Base-by-base conservation (phyloP, 139 green algal species). In the Diplosphaera chodatii region DNA sequence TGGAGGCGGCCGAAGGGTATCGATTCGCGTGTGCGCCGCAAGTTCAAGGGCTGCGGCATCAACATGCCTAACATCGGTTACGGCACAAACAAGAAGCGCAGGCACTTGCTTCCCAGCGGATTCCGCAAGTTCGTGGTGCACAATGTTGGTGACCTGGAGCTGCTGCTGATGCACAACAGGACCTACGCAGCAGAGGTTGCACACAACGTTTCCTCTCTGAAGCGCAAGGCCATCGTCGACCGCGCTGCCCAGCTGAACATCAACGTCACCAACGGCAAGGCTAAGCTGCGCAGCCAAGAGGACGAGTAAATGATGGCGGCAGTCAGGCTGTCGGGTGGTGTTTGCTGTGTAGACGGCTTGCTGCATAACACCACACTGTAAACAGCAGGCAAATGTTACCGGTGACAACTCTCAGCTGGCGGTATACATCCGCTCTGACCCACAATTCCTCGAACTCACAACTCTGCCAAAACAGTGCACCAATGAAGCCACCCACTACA, bases 161-260 rank as follows among this genome's bases (percentile, higher is more conserved):
- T 99, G 73, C 86, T 99, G 34, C 77, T 99, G 80, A 98, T 99
- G 94, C 94, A 98, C 91, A 99, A 98, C 94, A 88, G 85, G 72
- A 91, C 83, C 72, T 98, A 91, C 79, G 88, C 81, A 63, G 93
- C 80, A 55, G 93, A 98, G 87, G 89, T 99, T 69, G 94, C 94
- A n/a, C 90, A 97, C 87, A 92, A 95, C 80, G 94, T 99, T 68
- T 93, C 84, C 29, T 88, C 92, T 40, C 82, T 90, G 55, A 98
- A 99, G 88, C 85, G 94, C 65, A 97, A 96, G 84, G 83, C 86
- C 27, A 98, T 99, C 77, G 92, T 98, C 25, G 91, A 98, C 88
- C 87, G 94, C 32, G 94, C 94, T 25, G 76, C 72, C 1, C 74
- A 97, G 91, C 86, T 99, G 31, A 97, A 98, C 84, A 84, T 99